Conservation (phyloP, 2,329 filamentous ascomycete species). For the Aureobasidium sp. region DNA sequence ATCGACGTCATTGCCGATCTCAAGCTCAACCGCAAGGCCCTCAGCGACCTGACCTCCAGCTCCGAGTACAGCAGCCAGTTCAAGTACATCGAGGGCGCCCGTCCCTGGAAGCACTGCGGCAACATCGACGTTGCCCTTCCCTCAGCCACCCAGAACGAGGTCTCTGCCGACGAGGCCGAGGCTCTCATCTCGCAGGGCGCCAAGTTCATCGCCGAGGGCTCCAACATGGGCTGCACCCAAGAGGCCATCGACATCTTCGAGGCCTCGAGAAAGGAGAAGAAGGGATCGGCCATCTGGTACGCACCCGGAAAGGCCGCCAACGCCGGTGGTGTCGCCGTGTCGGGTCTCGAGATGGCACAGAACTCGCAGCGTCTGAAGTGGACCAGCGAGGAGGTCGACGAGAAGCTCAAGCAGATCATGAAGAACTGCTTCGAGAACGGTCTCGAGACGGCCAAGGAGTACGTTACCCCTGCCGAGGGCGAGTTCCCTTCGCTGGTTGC, state of each 20-base stretch:
- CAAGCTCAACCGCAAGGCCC: conserved; percentile 78
- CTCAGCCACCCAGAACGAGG: conserved; percentile 95
- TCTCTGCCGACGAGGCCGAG: conserved; percentile 82
- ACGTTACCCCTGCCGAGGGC: conserved; percentile 67
- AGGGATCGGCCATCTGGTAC: conserved; percentile 80
- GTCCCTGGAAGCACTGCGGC: conserved; percentile 86
- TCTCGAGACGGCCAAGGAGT: conserved; percentile 80
- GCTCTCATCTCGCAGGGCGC: conserved; percentile 67
- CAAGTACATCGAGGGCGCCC: conserved; percentile 78
- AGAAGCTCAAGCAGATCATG: conserved; percentile 90
- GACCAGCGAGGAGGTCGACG: conserved; percentile 84
- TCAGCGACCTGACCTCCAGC: conserved; percentile 60
- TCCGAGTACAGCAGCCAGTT: conserved; percentile 54
- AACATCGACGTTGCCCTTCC: conserved; percentile 87
- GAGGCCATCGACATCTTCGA: conserved; percentile 93
- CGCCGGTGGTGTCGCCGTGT: conserved; percentile 93
- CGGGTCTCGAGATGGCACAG: conserved; percentile 97
- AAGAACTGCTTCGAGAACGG: conserved; percentile 86
- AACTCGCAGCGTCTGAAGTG: conserved; percentile 82
- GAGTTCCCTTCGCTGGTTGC: conserved; percentile 85
- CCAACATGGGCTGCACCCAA: conserved; percentile 98
- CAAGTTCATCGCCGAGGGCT: conserved; percentile 88
- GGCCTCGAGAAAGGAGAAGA: conserved; percentile 58
- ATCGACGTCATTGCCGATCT: conserved; percentile 70
- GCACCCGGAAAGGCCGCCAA: conserved; percentile 93